Conservation (phyloP, 148 eudicot genomes). For the Polygonum maritimum region DNA sequence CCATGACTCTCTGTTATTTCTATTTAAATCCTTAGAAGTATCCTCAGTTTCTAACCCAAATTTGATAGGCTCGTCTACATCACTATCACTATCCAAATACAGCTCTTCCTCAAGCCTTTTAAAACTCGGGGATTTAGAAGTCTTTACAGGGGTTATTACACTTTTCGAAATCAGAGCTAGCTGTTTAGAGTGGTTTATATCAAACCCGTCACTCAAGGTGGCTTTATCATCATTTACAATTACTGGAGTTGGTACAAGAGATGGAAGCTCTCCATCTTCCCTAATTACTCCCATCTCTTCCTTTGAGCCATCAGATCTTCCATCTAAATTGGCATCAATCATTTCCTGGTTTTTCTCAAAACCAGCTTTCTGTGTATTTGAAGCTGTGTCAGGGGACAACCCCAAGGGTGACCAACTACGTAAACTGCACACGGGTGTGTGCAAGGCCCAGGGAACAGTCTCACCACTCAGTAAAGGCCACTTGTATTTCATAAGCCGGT, state of each 20-base stretch:
- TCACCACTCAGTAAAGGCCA: conserved; percentile 68
- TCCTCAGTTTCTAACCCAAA: conserved; percentile 35
- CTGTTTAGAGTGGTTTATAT: conserved; percentile 36
- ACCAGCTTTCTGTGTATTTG: conserved; percentile 16
- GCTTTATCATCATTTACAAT: conserved; percentile 25
- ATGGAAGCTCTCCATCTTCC: conserved; percentile 97
- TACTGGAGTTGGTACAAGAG: conserved; percentile 26
- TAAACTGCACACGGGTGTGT: conserved; percentile 53
- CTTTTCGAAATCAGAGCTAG: conserved; percentile 50
- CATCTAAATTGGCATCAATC: conserved; percentile 24
- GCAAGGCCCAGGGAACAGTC: conserved; percentile 75
- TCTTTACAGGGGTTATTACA: conserved; percentile 33
- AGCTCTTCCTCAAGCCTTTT: conserved; percentile 58
- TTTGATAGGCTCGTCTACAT: conserved; percentile 47
- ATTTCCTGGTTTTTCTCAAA: conserved; percentile 35
- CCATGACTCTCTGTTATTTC: conserved; percentile 40
- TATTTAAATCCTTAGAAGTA: neutral
- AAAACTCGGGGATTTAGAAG: conserved; percentile 52
- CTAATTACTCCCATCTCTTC: conserved; percentile 36
- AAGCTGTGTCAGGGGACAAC: conserved; percentile 16
- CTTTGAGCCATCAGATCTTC: conserved; percentile 36
- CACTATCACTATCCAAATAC: conserved; percentile 64
- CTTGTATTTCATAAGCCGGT: conserved; percentile 49
- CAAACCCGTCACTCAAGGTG: conserved; percentile 31
- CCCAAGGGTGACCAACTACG: conserved; percentile 42